Base-by-base conservation (phyloP, 129 eudicot species). In the Artemisia argyi region DNA sequence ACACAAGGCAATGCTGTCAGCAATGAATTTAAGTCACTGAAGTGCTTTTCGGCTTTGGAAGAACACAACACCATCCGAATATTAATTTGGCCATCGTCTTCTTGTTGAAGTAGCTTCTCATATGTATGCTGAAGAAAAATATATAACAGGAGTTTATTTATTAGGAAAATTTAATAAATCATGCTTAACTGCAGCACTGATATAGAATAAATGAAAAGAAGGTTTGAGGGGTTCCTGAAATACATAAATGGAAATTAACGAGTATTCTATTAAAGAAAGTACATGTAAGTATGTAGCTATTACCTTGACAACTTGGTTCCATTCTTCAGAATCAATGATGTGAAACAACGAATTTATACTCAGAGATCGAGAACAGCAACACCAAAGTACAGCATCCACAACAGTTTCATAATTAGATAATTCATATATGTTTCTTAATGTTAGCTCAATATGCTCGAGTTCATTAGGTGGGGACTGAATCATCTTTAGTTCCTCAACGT, bases 391-490 rank as follows among this genome's bases (percentile, higher is more conserved):
- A 28, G 4, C 32, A 28, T 28, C 32, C 32, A 28, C 24, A 54
- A 11, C 44, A 26, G 4, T 1, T 26, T 7, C 13, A 22, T 60
- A 11, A 26, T 28, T 7, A 3, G 16, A 61, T 61, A 16, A 13
- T 61, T 14, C 11, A 1, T 13, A 4, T 11, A 24, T 13, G 47
- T 1, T 3, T 1, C 0, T 44, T 0, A 61, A 9, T 61, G 14
- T 11, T 61, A 61, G 66, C 11, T 28, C 66, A 61, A 30, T 44
- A 30, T 61, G 47, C 66, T 30, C 66, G 10, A 61, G 47, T 28
- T 61, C 66, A 61, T 22, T 22, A 61, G 66, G 44, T 61, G 47
- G 66, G 16, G 39, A 11, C 66, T 28, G 15, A 24, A 61, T 26
- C 47, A 28, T 44, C 9, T 14, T 12, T 3, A 12, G 13, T 22